Conservation (phyloP, 176 grass and related monocot species). For the Echinochloa phyllopogon region DNA sequence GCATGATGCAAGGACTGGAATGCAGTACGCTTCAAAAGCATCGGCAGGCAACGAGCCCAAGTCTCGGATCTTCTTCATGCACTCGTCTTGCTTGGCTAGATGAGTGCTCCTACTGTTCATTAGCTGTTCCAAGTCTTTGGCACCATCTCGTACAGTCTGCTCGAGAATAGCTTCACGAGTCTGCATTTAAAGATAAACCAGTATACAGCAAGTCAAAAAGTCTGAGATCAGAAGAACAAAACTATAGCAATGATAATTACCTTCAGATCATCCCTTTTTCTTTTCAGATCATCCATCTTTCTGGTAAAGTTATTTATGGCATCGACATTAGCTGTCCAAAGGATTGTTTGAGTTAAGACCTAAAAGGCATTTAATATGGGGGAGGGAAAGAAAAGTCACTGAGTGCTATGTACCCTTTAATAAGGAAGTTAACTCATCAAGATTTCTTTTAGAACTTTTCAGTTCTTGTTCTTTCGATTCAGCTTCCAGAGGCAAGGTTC, state of each 20-base stretch:
- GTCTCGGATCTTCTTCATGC: slow-evolving; percentile 96
- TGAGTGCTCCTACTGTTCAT: slow-evolving; percentile 77
- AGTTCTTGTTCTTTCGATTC: slow-evolving; percentile 81
- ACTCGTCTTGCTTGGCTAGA: slow-evolving; percentile 92
- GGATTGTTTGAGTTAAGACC: slow-evolving; percentile 22
- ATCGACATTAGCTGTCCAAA: slow-evolving; percentile 64
- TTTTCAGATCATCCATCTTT: slow-evolving; percentile 77
- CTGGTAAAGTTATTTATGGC: slow-evolving; percentile 63
- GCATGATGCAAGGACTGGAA: slow-evolving; percentile 1
- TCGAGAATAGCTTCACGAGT: slow-evolving; percentile 75
- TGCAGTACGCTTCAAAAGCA: slow-evolving; percentile 89
- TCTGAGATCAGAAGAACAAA: slow-evolving; percentile 31
- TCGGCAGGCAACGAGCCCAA: slow-evolving; percentile 91
- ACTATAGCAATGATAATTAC: slow-evolving; percentile 40
- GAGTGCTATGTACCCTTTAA: slow-evolving; percentile 63
- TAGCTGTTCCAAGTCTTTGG: slow-evolving; percentile 86
- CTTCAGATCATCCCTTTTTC: slow-evolving; percentile 78
- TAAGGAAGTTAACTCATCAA: slow-evolving; percentile 76
- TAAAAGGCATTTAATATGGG: slow-evolving; percentile 8
- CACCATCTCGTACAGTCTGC: slow-evolving; percentile 76
- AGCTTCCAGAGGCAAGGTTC: slow-evolving; percentile 67
- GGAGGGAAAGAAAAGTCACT: slow-evolving; percentile 20
- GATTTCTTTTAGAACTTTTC: slow-evolving; percentile 68
- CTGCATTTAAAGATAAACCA: slow-evolving; percentile 50
- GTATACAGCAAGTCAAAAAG: slow-evolving; percentile 32